These are phyloP conservation scores for Pseudogymnoascus sp. DNA, from an alignment of 2,329 filamentous ascomycete species.

Conservation along the genomic window DNA sequence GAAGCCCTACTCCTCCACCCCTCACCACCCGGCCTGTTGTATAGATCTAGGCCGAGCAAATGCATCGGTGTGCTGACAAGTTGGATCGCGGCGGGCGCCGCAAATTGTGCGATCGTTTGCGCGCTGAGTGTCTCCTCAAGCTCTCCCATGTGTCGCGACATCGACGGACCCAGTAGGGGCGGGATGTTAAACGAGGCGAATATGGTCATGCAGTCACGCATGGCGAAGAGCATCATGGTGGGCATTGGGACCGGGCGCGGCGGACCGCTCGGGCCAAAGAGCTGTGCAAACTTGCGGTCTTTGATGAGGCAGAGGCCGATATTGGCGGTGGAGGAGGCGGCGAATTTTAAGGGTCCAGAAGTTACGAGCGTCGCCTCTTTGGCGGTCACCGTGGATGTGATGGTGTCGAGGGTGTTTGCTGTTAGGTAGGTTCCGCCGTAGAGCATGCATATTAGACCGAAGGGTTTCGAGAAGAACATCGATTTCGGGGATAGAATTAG, in stretches of 20 bases:
- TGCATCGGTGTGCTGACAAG: slow-evolving; percentile 76
- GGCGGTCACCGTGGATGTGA: slow-evolving; percentile 54
- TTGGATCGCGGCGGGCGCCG: slow-evolving; percentile 72
- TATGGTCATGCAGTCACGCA: slow-evolving; percentile 80
- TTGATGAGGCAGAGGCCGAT: slow-evolving; percentile 83
- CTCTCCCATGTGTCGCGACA: slow-evolving; percentile 48
- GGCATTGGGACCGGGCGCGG: slow-evolving; percentile 56
- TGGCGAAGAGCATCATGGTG: slow-evolving; percentile 70
- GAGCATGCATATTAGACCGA: slow-evolving; percentile 61
- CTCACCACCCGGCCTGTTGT: slow-evolving; percentile 48
- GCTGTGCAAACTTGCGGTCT: slow-evolving; percentile 73
- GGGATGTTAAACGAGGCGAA: slow-evolving; percentile 91
- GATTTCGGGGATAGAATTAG: slow-evolving; percentile 53
- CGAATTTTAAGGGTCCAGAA: slow-evolving; percentile 71
- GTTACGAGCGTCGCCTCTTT: slow-evolving; percentile 56
- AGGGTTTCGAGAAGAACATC: slow-evolving; percentile 57
- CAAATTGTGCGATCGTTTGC: slow-evolving; percentile 67
- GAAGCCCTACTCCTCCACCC: slow-evolving; percentile 53
- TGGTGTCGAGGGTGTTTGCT: slow-evolving; percentile 80
- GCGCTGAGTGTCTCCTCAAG: slow-evolving; percentile 44
- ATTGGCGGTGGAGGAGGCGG: slow-evolving; percentile 72
- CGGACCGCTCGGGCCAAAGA: slow-evolving; percentile 61
- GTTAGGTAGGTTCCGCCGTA: slow-evolving; percentile 88
- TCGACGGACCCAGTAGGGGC: slow-evolving; percentile 61
- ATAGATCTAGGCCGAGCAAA: slow-evolving; percentile 75